Base-by-base conservation (phyloP, 1,284 basidiomycete species). In the Marasmius oreades region DNA sequence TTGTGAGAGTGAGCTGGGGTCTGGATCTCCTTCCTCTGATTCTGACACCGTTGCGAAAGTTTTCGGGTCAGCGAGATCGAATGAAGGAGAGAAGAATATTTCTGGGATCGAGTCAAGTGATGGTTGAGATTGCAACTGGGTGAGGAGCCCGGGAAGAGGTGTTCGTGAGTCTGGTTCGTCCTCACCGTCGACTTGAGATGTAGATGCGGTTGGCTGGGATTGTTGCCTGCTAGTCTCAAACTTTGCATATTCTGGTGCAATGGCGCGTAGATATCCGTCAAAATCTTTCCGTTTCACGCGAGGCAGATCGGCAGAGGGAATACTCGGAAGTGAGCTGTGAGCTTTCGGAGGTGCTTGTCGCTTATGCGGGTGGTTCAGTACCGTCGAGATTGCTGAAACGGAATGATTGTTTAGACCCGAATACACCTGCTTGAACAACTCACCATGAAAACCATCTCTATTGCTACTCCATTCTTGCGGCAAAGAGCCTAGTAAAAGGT, bases 41-140 rank as follows among this genome's bases (percentile, higher is more conserved):
- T 92, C 89, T 11, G 92, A 92, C 50, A 98, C 90, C 5, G 82
- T 74, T 55, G 86, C 80, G 72, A 98, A 99, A 0, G 86, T 96
- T 37, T 74, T 77, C 0, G 93, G 88, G 67, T 96, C 86, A 8
- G 89, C 84, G n/a, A 99, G 81, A 69, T 95, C 85, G 74, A 99
- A 98, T 23, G 81, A 67, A 3, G 79, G 69, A 51, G 84, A 75
- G 67, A 97, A 96, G 75, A 92, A 97, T 23, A 93, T 77, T 1
- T 81, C 66, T 1, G 96, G 95, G 0, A 99, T 89, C 1, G 81
- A 75, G 58, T 90, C 82, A 10, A 98, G 81, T 1, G 88, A 76
- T 1, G 28, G 28, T 31, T 4, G 5, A 31, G 28, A 31, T 10
- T 31, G 28, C 28, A 31, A 4, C 4, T 31, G 28, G 10, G 91